Base-by-base conservation (phyloP, 2,329 filamentous ascomycete species). In the Aspergillus terreus region DNA sequence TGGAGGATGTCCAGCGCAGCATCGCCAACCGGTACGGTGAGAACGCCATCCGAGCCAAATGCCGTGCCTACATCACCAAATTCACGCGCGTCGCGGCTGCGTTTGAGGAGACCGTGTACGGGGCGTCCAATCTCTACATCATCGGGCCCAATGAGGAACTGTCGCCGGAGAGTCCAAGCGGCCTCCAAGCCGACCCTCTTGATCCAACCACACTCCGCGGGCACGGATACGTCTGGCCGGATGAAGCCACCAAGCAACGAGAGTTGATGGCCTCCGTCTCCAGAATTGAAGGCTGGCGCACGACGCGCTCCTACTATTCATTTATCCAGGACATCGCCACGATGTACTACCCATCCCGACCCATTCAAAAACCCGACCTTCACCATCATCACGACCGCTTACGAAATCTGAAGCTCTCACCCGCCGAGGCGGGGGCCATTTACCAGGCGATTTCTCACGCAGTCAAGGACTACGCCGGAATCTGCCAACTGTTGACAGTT, bases 101-200 rank as follows among this genome's bases (percentile, higher is more conserved):
- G 11, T 97, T 97, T 59, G 94, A 99, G 68, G 94, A 99, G 72
- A 87, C 83, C 33, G 94, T 99, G 4, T 99, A 96, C 64, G 95
- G 94, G 25, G 90, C 90, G 11, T 95, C 89, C 52, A 90, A 92
- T 32, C 78, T 99, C 32, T 90, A 92, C 65, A 70, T 74, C 10
- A 90, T 96, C 52, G 89, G 88, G 4, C 83, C 86, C 11, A 87
- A 90, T 58, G 88, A 92, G 63, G 71, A 73, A 21, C 59, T 75
- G 9, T 66, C 69, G 21, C 78, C 80, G 38, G 83, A 86, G 36
- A 73, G 78, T 53, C 75, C 75, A 35, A 76, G 69, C 30, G 67
- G 70, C 11, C 56, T 65, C 2, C 68, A 71, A 53, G 56, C 59
- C 6, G 68, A 71, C 49, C 61, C 64, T 1, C 55, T 59, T 4